These are phyloP conservation scores for Blumeria graminis DNA, from an alignment of 2,329 filamentous ascomycete genomes.

Conservation along the genomic window DNA sequence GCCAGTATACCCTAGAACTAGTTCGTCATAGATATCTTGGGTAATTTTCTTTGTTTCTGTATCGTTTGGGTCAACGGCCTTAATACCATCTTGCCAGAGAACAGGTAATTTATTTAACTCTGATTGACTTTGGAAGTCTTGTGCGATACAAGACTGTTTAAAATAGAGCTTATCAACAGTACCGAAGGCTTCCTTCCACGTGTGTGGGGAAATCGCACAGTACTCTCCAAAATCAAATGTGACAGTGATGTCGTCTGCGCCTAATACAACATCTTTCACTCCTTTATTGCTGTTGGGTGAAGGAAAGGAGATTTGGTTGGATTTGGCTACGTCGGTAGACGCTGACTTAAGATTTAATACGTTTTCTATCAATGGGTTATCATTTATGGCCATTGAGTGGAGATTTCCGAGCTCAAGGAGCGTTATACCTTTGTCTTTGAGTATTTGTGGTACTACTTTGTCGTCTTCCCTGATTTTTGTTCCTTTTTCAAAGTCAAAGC, in stretches of 20 bases:
- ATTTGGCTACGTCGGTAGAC: too few species aligned
- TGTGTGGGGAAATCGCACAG: background rate
- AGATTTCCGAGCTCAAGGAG: too few species aligned
- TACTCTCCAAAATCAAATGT: constrained; percentile 8
- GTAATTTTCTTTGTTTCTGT: constrained; percentile 4
- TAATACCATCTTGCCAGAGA: constrained; percentile 6
- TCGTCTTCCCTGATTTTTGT: too few species aligned
- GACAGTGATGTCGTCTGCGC: constrained; percentile 4
- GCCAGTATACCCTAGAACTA: constrained; percentile 7
- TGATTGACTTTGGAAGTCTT: constrained; percentile 9
- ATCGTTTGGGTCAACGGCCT: constrained; percentile 3
- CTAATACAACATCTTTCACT: constrained; percentile 10
- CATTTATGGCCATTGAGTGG: too few species aligned
- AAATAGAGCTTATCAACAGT: constrained; percentile 6
- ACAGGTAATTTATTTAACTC: background rate
- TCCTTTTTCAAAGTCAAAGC: too few species aligned
- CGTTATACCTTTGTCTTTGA: too few species aligned
- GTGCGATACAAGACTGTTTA: constrained; percentile 8
- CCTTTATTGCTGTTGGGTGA: background rate
- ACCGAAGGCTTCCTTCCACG: constrained; percentile 5
- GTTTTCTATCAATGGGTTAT: too few species aligned
- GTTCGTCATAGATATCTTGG: constrained; percentile 6
- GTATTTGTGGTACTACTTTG: too few species aligned
- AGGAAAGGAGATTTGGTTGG: too few species aligned
- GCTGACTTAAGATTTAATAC: too few species aligned